These are phyloP conservation scores for Rhizopogon vulgaris DNA, from an alignment of 768 basidiomycete genomes.

Conservation along the genomic window DNA sequence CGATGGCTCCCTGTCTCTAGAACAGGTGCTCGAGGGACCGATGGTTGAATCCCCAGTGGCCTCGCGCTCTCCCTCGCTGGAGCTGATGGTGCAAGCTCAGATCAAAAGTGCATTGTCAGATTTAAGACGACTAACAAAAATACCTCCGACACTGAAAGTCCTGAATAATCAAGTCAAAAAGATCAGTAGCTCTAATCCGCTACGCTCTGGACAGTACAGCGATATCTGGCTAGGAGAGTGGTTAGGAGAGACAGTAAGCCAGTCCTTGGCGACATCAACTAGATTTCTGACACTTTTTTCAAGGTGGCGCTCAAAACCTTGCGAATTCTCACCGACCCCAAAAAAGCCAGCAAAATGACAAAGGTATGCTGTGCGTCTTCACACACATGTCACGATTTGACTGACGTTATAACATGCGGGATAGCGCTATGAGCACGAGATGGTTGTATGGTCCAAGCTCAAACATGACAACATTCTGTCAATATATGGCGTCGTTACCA, in stretches of 20 bases:
- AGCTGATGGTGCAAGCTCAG: constrained; percentile 27
- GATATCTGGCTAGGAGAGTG: constrained; percentile 51
- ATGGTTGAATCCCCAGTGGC: constrained; percentile 17
- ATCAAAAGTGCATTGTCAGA: constrained; percentile 40
- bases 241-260: constrained; percentile 43
- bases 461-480: constrained; percentile 38
- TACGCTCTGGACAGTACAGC: constrained; percentile 48
- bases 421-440: constrained; percentile 54
- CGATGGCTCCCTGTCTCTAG: background rate
- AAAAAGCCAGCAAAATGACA: constrained; percentile 36
- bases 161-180: constrained; percentile 47
- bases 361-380: constrained; percentile 7
- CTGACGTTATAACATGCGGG: background rate
- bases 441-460: constrained; percentile 47
- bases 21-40: constrained; percentile 9
- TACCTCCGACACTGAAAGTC: constrained; percentile 47
- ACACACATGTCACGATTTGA: background rate
- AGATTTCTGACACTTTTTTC: background rate
- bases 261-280: background rate
- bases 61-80: constrained; percentile 18
- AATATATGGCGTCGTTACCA: constrained; percentile 53
- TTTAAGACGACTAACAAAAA: constrained; percentile 44
- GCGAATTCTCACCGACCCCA: constrained; percentile 37
- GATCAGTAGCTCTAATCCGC: constrained; percentile 28
- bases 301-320: constrained; percentile 57